Conservation (phyloP, 768 basidiomycete species). For the Xerocomus spinulosus region DNA sequence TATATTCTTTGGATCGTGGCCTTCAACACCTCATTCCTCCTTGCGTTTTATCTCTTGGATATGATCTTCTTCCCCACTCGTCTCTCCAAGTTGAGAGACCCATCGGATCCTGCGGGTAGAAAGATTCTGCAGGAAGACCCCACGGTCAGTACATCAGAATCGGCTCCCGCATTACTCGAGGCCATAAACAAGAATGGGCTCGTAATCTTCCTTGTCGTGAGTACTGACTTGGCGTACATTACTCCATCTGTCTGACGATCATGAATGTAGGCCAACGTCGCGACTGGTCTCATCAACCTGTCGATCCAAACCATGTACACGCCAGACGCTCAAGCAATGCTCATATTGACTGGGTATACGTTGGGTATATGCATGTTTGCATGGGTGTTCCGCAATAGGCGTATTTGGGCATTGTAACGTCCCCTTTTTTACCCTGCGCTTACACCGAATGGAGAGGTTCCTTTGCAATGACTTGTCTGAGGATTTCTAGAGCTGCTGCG, state of each 20-base stretch:
- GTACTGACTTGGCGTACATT: conserved; percentile 26
- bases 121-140: conserved; percentile 25
- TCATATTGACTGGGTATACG: conserved; percentile 59
- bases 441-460: conserved; percentile 52
- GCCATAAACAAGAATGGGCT: conserved; percentile 83
- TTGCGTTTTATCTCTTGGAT: conserved; percentile 77
- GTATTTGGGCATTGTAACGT: conserved; percentile 32
- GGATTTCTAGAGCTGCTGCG: conserved; percentile 52
- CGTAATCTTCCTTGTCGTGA: conserved; percentile 72
- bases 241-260: background rate
- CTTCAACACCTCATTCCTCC: conserved; percentile 82
- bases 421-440: background rate
- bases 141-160: conserved; percentile 12
- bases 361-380: conserved; percentile 54
- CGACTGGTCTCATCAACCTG: conserved; percentile 83
- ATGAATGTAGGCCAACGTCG: conserved; percentile 67
- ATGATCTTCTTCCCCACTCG: conserved; percentile 57
- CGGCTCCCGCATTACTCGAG: conserved; percentile 56
- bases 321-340: conserved; percentile 50
- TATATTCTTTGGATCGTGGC: conserved; percentile 89
- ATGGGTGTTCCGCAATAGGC: conserved; percentile 46
- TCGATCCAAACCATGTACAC: conserved; percentile 78
- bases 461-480: conserved; percentile 48
- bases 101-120: conserved; percentile 21
- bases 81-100: conserved; percentile 25